Evolutionary conservation across 179 eudicot species (phyloP), one percentile per base, ranked within the genome.

Genomic region (Gypsophila paniculata): DNA sequence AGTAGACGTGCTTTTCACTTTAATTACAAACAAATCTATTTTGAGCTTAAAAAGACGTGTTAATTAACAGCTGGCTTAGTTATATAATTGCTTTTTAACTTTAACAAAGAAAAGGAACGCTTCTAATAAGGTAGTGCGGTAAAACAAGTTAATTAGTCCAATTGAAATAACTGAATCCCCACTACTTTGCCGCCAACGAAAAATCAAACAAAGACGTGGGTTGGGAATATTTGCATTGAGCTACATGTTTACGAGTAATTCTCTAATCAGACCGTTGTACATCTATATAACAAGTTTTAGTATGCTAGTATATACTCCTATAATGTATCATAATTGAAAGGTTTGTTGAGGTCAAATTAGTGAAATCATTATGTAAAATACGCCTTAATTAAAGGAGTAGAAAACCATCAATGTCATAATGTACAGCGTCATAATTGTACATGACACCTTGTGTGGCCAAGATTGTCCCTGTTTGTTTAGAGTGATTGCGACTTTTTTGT

Each of bases 141-240:
- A 61, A 61, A 6, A 0, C n/a, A n/a, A 12, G 17, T 3, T 42
- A 42, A 42, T 42, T 46, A 46, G 9, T 6, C 8, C 42, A 61
- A 59, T 72, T 53, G 23, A 68, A 21, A 9, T 64, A 9, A n/a
- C 17, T 36, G 67, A 38, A 23, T 9, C 11, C 17, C 49, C 51
- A 64, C 52, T 36, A 63, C 68, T 64, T 64, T 64, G 68, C 51
- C 68, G 68, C 68, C 68, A n/a, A 38, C 19, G n/a, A 64, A 64
- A 64, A 64, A 6, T 42, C 34, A 29, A 29, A 42, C 46, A 62
- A 39, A 64, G 68, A 64, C 68, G 68, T 64, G 68, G 68, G 46
- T 29, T 1, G 34, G 34, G 34, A 1, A 29, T 29, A 29, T 29
- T 1, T 29, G 34, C 34, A 29, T 29, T 29, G 34, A 4, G 4